Conservation (phyloP, 768 basidiomycete species). For the Daedaleopsis nitida region DNA sequence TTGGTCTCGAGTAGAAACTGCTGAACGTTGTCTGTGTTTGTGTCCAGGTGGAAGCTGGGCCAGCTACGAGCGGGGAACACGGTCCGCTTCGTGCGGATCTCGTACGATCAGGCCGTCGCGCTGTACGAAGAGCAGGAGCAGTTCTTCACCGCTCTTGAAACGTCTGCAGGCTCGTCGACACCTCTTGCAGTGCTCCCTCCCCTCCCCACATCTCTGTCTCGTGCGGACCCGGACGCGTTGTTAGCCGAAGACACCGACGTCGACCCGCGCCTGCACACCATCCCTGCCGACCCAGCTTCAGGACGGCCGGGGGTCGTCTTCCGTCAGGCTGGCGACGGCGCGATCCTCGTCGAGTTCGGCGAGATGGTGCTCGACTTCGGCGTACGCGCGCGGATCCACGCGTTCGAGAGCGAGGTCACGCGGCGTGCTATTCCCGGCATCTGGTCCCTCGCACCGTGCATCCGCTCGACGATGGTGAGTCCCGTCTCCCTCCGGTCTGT, state of each 20-base stretch:
- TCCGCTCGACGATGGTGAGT: constrained; percentile 59
- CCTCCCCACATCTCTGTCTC: too few species aligned
- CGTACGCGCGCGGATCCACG: constrained; percentile 60
- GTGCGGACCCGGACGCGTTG: too few species aligned
- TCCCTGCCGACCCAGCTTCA: constrained; percentile 16
- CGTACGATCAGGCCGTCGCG: constrained; percentile 41
- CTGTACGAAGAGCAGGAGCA: constrained; percentile 26
- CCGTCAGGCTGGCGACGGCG: constrained; percentile 68
- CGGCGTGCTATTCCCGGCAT: constrained; percentile 38
- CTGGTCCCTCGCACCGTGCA: constrained; percentile 49
- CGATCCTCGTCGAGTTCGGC: constrained; percentile 67
- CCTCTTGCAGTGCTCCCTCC: background rate
- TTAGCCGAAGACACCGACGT: constrained; percentile 17
- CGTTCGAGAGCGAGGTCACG: constrained; percentile 46
- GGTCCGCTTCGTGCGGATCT: constrained; percentile 53
- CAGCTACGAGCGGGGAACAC: constrained; percentile 61
- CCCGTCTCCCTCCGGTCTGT: background rate
- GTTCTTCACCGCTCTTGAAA: constrained; percentile 33
- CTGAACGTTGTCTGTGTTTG: background rate
- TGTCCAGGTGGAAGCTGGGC: constrained; percentile 63
- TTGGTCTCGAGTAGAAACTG: background rate
- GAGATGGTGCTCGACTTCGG: constrained; percentile 52
- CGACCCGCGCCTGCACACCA: constrained; percentile 43
- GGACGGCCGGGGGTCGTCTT: constrained; percentile 43
- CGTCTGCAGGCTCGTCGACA: constrained; percentile 11